A percentile compares a stretch with the other conserved stretches of the same genome.
phyloP scores from a whole-genome alignment of 179 eudicot species.

The Drosera spatulata region DNA sequence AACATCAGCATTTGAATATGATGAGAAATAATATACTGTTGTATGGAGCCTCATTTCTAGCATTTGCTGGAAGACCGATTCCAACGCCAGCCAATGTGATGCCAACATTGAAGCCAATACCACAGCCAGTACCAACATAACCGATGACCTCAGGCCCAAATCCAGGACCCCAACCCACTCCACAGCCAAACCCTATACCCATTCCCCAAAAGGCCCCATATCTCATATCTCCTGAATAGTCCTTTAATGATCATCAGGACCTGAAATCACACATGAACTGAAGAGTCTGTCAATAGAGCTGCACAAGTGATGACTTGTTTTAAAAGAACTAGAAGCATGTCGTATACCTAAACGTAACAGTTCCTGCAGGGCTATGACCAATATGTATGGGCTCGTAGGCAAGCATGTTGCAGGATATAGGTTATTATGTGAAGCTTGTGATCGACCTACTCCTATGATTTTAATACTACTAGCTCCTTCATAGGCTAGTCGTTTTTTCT shows the following conservation, averaged over 20 bases:
- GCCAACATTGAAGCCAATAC: constrained; percentile 86
- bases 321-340: not conserved
- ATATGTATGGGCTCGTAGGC: too few relatives aligned
- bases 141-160: constrained; percentile 98
- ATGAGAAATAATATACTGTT: constrained; percentile 35
- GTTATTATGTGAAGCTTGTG: too few relatives aligned
- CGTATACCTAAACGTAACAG: too few relatives aligned
- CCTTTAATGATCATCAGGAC: constrained; percentile 83
- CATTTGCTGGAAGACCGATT: constrained; percentile 82
- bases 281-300: not conserved
- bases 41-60: constrained; percentile 44
- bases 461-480: too few relatives aligned
- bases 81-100: constrained; percentile 85
- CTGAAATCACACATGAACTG: constrained; percentile 23
- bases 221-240: constrained; percentile 64
- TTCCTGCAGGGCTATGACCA: too few relatives aligned
- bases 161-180: constrained; percentile 99
- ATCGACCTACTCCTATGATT: too few relatives aligned
- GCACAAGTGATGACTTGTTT: not conserved
- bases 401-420: too few relatives aligned
- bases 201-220: constrained; percentile 96
- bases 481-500: too few relatives aligned
- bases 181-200: constrained; percentile 94
- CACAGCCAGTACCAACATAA: constrained; percentile 98
- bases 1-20: not conserved